Conservation (phyloP, 1,284 basidiomycete species). For the Rhodotorula sp. region DNA sequence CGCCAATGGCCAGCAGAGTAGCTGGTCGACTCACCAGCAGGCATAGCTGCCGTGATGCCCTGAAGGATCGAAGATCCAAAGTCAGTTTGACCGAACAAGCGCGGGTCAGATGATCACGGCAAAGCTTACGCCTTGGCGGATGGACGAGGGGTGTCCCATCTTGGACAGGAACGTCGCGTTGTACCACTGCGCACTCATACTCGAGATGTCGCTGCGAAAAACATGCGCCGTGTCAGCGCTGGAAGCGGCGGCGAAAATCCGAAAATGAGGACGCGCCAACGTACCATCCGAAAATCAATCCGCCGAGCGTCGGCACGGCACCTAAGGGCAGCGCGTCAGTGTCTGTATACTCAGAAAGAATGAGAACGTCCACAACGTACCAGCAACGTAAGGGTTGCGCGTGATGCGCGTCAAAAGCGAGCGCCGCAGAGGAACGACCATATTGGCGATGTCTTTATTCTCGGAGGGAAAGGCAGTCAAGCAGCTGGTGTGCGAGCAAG, state of each 20-base stretch:
- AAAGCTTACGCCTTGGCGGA: background rate
- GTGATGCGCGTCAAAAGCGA: background rate
- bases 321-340: background rate
- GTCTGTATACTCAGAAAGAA: background rate
- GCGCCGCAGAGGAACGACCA: background rate
- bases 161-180: background rate
- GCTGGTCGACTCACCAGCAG: slow-evolving; percentile 3
- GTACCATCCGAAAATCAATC: background rate
- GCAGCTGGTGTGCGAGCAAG: background rate
- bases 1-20: background rate
- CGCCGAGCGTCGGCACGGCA: background rate
- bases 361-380: background rate
- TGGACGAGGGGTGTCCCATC: background rate
- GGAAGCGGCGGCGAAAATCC: no score
- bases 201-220: background rate
- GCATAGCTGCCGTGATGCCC: slow-evolving; percentile 71
- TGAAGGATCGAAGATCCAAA: slow-evolving; percentile 44
- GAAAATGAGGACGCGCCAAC: background rate
- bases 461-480: background rate
- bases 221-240: background rate
- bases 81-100: slow-evolving; percentile 33
- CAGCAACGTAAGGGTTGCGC: background rate
- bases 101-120: background rate
- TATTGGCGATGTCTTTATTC: background rate
- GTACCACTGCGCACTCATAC: background rate